Conservation (phyloP, 441 rosid species). For the Gossypium davidsonii region DNA sequence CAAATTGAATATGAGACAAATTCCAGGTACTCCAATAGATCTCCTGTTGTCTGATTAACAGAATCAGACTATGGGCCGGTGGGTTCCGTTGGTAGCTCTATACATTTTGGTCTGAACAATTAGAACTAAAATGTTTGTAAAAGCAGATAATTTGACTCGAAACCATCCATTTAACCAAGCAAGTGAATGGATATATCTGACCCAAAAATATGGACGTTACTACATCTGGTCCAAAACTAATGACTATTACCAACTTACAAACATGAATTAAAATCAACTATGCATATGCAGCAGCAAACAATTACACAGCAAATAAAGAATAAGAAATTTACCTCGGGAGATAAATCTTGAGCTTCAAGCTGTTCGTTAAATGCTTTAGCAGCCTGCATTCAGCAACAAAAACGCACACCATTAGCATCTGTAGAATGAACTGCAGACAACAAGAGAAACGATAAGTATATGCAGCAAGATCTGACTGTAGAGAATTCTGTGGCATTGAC, state of each 20-base stretch:
- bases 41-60: neutral
- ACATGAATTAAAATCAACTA: slow-evolving; percentile 1
- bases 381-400: slow-evolving; percentile 35
- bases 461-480: slow-evolving; percentile 32
- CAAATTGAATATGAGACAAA: neutral
- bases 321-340: slow-evolving; percentile 41
- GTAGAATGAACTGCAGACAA: neutral
- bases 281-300: neutral
- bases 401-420: slow-evolving; percentile 9
- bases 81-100: neutral
- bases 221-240: neutral
- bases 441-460: neutral
- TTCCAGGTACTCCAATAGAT: neutral
- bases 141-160: neutral
- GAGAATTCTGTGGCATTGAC: slow-evolving; percentile 39
- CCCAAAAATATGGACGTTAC: slow-evolving; percentile 3
- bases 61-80: neutral
- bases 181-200: neutral
- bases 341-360: slow-evolving; percentile 46
- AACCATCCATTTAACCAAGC: neutral
- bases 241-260: neutral
- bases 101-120: neutral
- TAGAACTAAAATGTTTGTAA: neutral
- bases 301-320: neutral
- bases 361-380: slow-evolving; percentile 32